Evolutionary conservation across 2,329 filamentous ascomycete species (phyloP), one percentile per base, ranked within the genome.

Genomic region (Didymella arachidicola): DNA sequence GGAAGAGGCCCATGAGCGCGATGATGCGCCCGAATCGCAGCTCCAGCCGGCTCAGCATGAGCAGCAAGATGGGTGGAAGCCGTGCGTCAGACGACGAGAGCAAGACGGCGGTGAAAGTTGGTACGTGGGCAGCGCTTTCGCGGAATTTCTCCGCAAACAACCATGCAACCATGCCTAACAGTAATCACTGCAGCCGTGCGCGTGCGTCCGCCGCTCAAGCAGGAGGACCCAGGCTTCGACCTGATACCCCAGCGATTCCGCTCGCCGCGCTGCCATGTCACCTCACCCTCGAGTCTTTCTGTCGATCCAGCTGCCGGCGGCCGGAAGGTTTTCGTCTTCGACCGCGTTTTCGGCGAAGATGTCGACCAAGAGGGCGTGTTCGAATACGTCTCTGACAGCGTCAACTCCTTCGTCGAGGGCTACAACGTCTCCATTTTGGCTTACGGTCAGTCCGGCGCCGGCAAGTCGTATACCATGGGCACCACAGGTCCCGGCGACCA

Each of bases 401-500:
- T 98, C 67, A 87, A 84, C 68, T 91, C 93, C 2, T 99, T 99
- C 69, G 82, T 95, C 1, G 92, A 97, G 74, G 95, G 95, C 53
- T 99, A 98, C 85, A 99, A 99, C 86, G 95, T 99, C 58, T 99
- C 95, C 3, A 87, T 99, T 48, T 82, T 99, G 69, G 95, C 95
- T 46, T 99, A 99, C 72, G 95, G 95, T 66, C 95, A 99, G 81
- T 99, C 95, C 27, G 95, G 95, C 56, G 93, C 95, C 11, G 95
- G 95, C 68, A 99, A 99, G 80, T 98, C 94, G 2, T 98, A 96
- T 75, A 99, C 95, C 0, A 99, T 99, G 95, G 95, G 95, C 57
- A 99, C 95, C 0, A 93, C 94, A 0, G 93, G 93, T 4, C 92
- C 93, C 2, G 78, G 78, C 22, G 93, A 97, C 71, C 90, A 96